phyloP scores from a whole-genome alignment of 2,329 filamentous ascomycete genomes.

The Ceratocystis ficicola region DNA sequence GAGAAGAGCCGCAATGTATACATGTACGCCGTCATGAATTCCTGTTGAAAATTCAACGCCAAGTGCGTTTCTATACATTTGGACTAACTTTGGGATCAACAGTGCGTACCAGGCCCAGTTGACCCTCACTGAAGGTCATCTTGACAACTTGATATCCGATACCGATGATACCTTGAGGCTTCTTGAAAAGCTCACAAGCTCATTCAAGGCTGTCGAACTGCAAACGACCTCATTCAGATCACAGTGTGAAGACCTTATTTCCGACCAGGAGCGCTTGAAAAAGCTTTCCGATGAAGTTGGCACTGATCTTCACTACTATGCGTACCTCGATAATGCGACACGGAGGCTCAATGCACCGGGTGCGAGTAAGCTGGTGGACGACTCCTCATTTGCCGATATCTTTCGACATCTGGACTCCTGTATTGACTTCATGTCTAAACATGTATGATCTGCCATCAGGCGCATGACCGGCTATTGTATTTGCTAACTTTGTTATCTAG shows the following conservation, averaged over 20 bases:
- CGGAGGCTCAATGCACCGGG: conserved; percentile 84
- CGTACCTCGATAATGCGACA: conserved; percentile 83
- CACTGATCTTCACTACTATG: conserved; percentile 86
- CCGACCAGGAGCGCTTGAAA: conserved; percentile 68
- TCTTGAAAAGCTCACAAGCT: conserved; percentile 66
- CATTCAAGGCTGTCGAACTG: conserved; percentile 74
- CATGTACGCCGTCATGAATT: conserved; percentile 40
- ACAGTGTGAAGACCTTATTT: conserved; percentile 77
- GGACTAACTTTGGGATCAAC: neutral
- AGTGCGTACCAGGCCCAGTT: conserved; percentile 74
- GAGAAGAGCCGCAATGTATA: conserved; percentile 16
- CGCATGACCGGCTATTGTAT: neutral
- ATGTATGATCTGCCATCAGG: conserved; percentile 43
- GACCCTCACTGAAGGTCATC: conserved; percentile 64
- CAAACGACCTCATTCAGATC: conserved; percentile 90
- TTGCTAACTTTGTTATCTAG: conserved; percentile 33
- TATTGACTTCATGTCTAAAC: conserved; percentile 79
- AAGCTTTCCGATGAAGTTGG: conserved; percentile 72
- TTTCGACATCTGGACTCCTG: conserved; percentile 78
- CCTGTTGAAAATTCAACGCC: neutral
- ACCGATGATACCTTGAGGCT: conserved; percentile 64
- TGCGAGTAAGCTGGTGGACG: conserved; percentile 72
- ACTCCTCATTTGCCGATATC: conserved; percentile 77
- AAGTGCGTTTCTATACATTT: neutral
- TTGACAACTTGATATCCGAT: conserved; percentile 65